A percentile compares a stretch with the other conserved stretches of the same genome.
Evolutionary conservation across 2,329 filamentous ascomycete species (phyloP).

Genomic region (Phialophora expanda): DNA sequence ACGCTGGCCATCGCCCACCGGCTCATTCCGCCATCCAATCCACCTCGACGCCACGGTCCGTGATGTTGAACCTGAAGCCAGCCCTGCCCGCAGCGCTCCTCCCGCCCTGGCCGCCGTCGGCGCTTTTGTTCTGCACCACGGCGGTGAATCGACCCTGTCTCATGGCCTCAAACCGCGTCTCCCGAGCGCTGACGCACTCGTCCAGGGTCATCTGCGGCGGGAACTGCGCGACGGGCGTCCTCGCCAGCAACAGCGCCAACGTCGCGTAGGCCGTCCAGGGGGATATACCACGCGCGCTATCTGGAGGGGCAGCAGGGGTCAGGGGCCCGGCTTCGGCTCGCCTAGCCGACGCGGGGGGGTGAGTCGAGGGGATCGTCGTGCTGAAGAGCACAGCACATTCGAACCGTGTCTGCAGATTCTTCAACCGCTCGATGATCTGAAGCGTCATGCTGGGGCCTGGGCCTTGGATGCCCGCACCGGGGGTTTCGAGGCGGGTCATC

Average conservation of each 20-base stretch:
- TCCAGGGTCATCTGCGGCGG: conserved; percentile 43
- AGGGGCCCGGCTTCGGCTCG: conserved; percentile 5
- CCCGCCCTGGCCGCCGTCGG: not conserved
- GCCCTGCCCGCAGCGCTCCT: not conserved
- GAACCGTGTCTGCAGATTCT: conserved; percentile 46
- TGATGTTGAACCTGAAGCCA: conserved; percentile 24
- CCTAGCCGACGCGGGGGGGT: conserved; percentile 22
- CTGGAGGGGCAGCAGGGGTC: conserved; percentile 6
- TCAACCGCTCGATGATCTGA: conserved; percentile 40
- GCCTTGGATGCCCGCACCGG: conserved; percentile 36
- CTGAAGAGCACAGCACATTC: conserved; percentile 49
- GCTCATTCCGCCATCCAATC: not conserved
- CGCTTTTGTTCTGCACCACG: not conserved
- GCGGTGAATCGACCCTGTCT: conserved; percentile 20
- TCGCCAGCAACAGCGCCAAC: conserved; percentile 47
- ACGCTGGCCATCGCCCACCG: not conserved
- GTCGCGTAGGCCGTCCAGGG: conserved; percentile 49
- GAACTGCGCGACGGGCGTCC: conserved; percentile 47
- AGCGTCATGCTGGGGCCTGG: conserved; percentile 8
- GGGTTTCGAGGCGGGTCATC: conserved; percentile 48
- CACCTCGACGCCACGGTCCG: conserved; percentile 21
- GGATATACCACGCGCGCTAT: conserved; percentile 35
- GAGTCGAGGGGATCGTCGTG: conserved; percentile 32
- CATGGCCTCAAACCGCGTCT: conserved; percentile 46
- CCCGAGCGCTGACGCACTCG: conserved; percentile 45